phyloP scores from a whole-genome alignment of 257 asterid genomes.

The Nicotiana obtusifolia region DNA sequence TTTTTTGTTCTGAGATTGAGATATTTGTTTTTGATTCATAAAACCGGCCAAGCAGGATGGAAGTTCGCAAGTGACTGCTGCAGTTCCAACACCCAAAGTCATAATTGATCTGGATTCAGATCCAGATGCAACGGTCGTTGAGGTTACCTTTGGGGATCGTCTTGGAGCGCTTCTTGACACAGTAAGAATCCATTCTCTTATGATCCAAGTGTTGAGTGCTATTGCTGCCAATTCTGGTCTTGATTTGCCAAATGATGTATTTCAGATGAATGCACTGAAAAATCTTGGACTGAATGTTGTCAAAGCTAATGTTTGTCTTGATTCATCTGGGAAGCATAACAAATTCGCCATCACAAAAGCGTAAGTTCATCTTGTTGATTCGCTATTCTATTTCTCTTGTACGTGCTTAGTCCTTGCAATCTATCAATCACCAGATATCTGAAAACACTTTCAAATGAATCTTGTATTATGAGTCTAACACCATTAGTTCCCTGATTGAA shows the following conservation, averaged over 20 bases:
- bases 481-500: neutral
- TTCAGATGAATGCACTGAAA: conserved; percentile 81
- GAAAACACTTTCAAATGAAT: neutral
- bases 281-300: conserved; percentile 85
- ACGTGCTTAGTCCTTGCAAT: neutral
- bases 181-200: conserved; percentile 27
- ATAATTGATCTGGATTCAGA: conserved; percentile 89
- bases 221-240: neutral
- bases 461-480: neutral
- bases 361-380: conserved; percentile 39
- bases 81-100: conserved; percentile 68
- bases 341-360: conserved; percentile 78
- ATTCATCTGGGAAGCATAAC: conserved; percentile 94
- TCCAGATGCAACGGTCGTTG: conserved; percentile 85
- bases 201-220: neutral
- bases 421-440: neutral
- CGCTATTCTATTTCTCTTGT: neutral
- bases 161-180: conserved; percentile 96
- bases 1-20: neutral
- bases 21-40: conserved; percentile 7
- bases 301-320: conserved; percentile 87
- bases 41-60: conserved; percentile 42
- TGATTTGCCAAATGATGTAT: conserved; percentile 24
- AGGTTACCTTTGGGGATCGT: conserved; percentile 91
- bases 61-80: conserved; percentile 47